phyloP scores from a whole-genome alignment of 805 yeast species.

The Zygosaccharomyces kombuchaensis region DNA sequence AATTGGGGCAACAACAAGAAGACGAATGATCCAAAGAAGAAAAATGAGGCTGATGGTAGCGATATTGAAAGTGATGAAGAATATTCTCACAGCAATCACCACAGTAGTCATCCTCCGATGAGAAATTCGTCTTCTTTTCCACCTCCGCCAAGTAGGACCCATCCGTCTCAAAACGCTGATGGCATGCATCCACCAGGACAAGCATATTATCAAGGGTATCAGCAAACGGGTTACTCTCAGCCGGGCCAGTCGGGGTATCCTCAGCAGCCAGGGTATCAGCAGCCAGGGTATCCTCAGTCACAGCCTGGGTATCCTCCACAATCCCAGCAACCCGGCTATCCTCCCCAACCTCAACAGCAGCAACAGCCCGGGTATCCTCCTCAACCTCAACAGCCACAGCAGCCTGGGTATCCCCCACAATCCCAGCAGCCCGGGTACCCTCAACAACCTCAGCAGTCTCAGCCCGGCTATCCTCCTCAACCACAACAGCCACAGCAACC shows the following conservation, averaged over 20 bases:
- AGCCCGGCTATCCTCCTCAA: constrained; percentile 11
- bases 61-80: constrained; percentile 22
- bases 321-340: constrained; percentile 7
- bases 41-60: constrained; percentile 7
- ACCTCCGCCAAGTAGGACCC: constrained; percentile 34
- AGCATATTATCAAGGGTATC: constrained; percentile 6
- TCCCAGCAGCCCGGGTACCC: constrained; percentile 5
- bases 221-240: constrained; percentile 1
- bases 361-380: constrained; percentile 10
- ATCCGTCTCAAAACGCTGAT: background rate
- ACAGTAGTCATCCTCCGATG: background rate
- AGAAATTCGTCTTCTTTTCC: constrained; percentile 27
- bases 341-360: constrained; percentile 6
- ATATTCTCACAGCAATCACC: constrained; percentile 2
- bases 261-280: constrained; percentile 11
- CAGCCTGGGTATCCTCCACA: constrained; percentile 8
- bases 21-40: constrained; percentile 6
- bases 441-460: background rate
- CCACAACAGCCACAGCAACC: constrained; percentile 11
- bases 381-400: constrained; percentile 8
- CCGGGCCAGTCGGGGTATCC: background rate
- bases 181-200: background rate
- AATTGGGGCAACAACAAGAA: constrained; percentile 25
- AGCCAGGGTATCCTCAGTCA: constrained; percentile 6
- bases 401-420: background rate